phyloP scores from a whole-genome alignment of 352 stramenopile genomes.

The Pythium aquatile region DNA sequence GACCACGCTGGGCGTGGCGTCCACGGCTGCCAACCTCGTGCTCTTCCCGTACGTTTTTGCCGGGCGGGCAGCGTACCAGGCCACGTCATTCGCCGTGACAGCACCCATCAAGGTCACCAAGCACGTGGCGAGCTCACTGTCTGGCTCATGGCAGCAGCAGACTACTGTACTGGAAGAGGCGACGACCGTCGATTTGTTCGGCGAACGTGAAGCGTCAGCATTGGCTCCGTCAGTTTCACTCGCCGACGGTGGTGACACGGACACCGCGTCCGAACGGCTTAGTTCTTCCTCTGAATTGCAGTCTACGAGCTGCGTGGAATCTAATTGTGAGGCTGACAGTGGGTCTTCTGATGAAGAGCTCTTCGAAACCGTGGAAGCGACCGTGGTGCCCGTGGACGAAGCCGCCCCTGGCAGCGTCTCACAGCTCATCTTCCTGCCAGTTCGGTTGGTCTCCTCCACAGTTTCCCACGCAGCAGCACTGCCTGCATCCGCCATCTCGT shows the following conservation, averaged over 20 bases:
- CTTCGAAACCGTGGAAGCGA: conserved; percentile 1
- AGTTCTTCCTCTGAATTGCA: not conserved
- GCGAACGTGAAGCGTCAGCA: conserved; percentile 26
- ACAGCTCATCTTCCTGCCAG: conserved; percentile 58
- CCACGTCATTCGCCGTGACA: conserved; percentile 53
- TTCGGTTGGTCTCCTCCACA: conserved; percentile 54
- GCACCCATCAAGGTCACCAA: conserved; percentile 58
- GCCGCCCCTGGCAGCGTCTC: conserved; percentile 32
- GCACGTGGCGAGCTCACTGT: conserved; percentile 46
- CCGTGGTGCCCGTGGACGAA: not conserved
- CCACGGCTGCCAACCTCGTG: conserved; percentile 55
- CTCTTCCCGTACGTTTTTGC: conserved; percentile 61
- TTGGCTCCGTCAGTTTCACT: not conserved
- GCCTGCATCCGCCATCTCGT: conserved; percentile 43
- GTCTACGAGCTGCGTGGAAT: not conserved
- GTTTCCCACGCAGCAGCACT: conserved; percentile 58
- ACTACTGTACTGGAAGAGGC: conserved; percentile 5
- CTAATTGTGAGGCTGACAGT: too few species aligned
- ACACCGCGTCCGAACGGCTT: not conserved
- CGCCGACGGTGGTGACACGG: not conserved
- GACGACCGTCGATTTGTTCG: conserved; percentile 47
- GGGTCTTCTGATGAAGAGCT: not conserved
- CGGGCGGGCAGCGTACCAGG: conserved; percentile 53
- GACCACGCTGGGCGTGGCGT: conserved; percentile 55
- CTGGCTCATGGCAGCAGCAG: conserved; percentile 21